These are phyloP conservation scores for Penicillium cataractarum DNA, from an alignment of 495 filamentous ascomycete species.

Conservation along the genomic window DNA sequence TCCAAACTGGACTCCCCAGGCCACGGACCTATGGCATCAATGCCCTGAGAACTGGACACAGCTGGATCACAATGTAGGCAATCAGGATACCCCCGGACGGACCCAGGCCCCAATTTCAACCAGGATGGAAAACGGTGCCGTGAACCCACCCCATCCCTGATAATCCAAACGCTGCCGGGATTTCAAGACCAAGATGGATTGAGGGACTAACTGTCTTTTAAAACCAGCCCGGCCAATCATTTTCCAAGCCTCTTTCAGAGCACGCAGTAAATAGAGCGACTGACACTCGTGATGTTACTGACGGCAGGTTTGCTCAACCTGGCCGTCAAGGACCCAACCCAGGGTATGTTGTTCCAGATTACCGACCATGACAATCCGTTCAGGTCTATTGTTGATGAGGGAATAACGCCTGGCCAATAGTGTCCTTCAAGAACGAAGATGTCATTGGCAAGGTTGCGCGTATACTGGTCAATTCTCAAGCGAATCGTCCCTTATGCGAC, in stretches of 20 bases:
- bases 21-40: neutral
- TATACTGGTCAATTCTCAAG: slow-evolving; percentile 18
- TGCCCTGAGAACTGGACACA: neutral
- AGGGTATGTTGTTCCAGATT: neutral
- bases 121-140: neutral
- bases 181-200: neutral
- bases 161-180: neutral
- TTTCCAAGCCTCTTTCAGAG: neutral
- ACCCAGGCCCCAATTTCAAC: neutral
- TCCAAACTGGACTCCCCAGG: neutral
- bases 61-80: neutral
- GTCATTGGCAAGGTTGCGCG: slow-evolving; percentile 21
- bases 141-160: neutral
- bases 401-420: neutral
- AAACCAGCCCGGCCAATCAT: neutral
- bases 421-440: slow-evolving; percentile 11
- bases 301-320: neutral
- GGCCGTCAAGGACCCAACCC: neutral
- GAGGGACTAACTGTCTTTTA: neutral
- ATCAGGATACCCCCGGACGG: neutral
- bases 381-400: neutral
- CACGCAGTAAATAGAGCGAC: neutral
- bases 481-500: slow-evolving; percentile 22
- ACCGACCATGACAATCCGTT: neutral
- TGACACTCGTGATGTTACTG: neutral